These are phyloP conservation scores for Lasiosphaeria hispida DNA, from an alignment of 495 filamentous ascomycete species.

Conservation along the genomic window DNA sequence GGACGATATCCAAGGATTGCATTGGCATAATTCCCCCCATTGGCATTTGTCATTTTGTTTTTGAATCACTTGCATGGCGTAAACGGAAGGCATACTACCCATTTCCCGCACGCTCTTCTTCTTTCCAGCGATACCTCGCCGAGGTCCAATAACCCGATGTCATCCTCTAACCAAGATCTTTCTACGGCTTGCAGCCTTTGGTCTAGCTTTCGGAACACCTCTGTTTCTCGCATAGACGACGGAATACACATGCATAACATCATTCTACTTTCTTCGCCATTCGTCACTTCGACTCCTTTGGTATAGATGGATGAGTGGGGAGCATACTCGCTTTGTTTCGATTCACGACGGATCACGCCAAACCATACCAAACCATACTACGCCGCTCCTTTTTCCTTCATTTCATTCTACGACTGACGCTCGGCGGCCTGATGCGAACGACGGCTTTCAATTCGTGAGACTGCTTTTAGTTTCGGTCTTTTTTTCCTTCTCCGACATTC, in stretches of 20 bases:
- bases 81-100: neutral
- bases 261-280: neutral
- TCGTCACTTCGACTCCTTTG: neutral
- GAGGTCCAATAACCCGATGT: too few species aligned
- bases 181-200: neutral
- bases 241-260: neutral
- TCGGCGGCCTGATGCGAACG: too few species aligned
- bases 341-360: too few species aligned
- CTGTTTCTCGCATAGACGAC: conserved; percentile 3
- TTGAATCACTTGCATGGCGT: conserved; percentile 12
- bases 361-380: too few species aligned
- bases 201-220: neutral
- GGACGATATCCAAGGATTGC: conserved; percentile 2
- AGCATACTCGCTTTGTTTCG: too few species aligned
- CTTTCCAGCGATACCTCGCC: neutral
- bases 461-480: too few species aligned
- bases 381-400: too few species aligned
- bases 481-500: too few species aligned
- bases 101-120: neutral
- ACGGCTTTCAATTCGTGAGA: too few species aligned
- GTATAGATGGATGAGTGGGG: too few species aligned
- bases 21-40: conserved; percentile 4
- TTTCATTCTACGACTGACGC: too few species aligned
- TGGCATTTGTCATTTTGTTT: conserved; percentile 3
- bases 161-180: too few species aligned